A percentile compares a stretch with the other conserved stretches of the same genome.
Evolutionary conservation across 805 yeast species (phyloP).

Genomic region (Ogataea pilisensis): DNA sequence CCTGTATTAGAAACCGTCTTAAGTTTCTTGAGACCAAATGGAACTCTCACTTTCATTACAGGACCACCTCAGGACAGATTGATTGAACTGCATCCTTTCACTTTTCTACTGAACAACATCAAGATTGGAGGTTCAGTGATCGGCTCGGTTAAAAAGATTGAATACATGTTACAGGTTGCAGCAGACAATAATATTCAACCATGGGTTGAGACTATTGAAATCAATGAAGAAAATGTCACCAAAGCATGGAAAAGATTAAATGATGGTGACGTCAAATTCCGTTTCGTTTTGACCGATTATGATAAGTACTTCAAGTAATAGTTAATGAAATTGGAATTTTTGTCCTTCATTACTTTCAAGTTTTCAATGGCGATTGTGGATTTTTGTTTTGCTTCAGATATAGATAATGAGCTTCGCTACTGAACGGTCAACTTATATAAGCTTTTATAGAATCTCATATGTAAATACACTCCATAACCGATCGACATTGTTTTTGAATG

Average conservation of each 20-base stretch:
- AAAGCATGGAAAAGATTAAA: conserved; percentile 45
- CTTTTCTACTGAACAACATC: neutral
- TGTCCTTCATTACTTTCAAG: no score
- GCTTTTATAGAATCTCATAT: no score
- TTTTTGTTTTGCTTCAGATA: no score
- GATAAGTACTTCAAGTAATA: no score
- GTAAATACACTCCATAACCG: no score
- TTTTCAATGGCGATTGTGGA: no score
- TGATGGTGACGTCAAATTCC: conserved; percentile 48
- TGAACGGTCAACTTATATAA: no score
- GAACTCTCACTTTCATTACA: neutral
- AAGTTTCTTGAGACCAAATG: conserved; percentile 3
- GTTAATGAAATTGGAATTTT: no score
- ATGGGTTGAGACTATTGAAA: conserved; percentile 49
- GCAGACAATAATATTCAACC: conserved; percentile 43
- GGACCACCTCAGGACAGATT: conserved; percentile 12
- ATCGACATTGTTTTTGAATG: no score
- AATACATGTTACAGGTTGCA: conserved; percentile 45
- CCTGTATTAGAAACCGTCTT: conserved; percentile 22
- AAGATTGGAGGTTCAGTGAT: conserved; percentile 28
- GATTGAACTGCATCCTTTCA: conserved; percentile 26
- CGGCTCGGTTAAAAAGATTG: conserved; percentile 44
- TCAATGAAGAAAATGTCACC: conserved; percentile 39
- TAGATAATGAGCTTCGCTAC: no score
- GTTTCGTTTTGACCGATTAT: conserved; percentile 49